Conservation (phyloP, 176 grass and related monocot genomes). For the Paspalum vaginatum region DNA sequence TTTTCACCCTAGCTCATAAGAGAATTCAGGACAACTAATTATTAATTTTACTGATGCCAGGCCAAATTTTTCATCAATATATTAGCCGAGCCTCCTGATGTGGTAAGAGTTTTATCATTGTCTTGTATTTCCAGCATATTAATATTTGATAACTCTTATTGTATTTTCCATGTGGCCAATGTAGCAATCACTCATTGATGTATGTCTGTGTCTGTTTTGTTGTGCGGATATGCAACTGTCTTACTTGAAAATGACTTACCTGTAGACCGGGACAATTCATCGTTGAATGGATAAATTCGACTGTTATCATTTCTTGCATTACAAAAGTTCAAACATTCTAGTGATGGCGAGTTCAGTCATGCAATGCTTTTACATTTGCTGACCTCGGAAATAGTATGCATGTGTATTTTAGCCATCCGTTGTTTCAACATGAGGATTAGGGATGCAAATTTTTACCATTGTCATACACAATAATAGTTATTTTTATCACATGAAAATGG, state of each 20-base stretch:
- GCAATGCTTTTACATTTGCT: conserved; percentile 20
- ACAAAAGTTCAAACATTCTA: conserved; percentile 20
- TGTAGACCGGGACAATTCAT: not conserved
- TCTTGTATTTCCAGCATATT: not conserved
- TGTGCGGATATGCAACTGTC: not conserved
- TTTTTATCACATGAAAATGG: not conserved
- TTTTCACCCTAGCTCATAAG: conserved; percentile 31
- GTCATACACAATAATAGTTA: conserved; percentile 12
- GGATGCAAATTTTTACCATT: not conserved
- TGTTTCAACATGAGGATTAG: not conserved
- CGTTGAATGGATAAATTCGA: not conserved
- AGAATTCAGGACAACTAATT: conserved; percentile 37
- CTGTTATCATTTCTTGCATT: conserved; percentile 20
- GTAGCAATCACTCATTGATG: conserved; percentile 1
- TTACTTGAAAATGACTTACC: conserved; percentile 24
- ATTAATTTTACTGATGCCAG: conserved; percentile 47
- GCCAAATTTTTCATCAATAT: conserved; percentile 99
- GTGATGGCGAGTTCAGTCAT: conserved; percentile 9
- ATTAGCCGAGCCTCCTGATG: conserved; percentile 94
- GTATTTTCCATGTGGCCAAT: not conserved
- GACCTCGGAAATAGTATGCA: not conserved
- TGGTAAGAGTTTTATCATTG: conserved; percentile 62
- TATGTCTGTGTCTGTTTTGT: not conserved
- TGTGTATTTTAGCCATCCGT: conserved; percentile 11
- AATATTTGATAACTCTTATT: not conserved